These are phyloP conservation scores for Saccharomyces hybrid DNA, from an alignment of 1,139 yeast genomes.

Conservation along the genomic window DNA sequence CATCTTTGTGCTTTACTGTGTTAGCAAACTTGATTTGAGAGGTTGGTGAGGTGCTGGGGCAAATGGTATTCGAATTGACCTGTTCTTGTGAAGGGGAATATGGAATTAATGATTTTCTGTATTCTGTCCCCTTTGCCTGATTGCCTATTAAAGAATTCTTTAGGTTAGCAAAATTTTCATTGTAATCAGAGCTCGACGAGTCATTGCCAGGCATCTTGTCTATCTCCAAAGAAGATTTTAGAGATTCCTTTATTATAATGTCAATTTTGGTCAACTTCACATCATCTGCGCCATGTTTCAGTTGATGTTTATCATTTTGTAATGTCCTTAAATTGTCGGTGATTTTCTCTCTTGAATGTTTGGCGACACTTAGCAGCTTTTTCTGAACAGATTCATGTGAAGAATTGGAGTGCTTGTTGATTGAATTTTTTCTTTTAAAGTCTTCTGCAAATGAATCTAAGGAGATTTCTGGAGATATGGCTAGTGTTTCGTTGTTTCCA, in stretches of 20 bases:
- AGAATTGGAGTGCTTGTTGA: neutral
- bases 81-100: neutral
- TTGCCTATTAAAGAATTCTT: neutral
- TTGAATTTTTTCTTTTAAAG: neutral
- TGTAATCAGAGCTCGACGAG: neutral
- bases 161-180: neutral
- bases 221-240: constrained; percentile 20
- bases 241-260: constrained; percentile 20
- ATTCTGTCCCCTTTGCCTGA: neutral
- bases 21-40: constrained; percentile 9
- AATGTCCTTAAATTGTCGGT: neutral
- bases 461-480: neutral
- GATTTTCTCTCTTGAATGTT: neutral
- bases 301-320: neutral
- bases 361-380: neutral
- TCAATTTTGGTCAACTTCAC: constrained; percentile 11
- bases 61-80: neutral
- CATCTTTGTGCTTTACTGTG: constrained; percentile 7
- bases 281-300: neutral
- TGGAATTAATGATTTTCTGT: neutral
- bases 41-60: neutral
- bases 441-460: neutral
- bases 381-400: neutral
- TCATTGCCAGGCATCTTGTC: constrained; percentile 15
- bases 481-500: neutral